Percentiles rank a stretch among this genome's conserved stretches.
Conservation (phyloP, 1,284 basidiomycete genomes). For the Moesziomyces parantarcticus region DNA sequence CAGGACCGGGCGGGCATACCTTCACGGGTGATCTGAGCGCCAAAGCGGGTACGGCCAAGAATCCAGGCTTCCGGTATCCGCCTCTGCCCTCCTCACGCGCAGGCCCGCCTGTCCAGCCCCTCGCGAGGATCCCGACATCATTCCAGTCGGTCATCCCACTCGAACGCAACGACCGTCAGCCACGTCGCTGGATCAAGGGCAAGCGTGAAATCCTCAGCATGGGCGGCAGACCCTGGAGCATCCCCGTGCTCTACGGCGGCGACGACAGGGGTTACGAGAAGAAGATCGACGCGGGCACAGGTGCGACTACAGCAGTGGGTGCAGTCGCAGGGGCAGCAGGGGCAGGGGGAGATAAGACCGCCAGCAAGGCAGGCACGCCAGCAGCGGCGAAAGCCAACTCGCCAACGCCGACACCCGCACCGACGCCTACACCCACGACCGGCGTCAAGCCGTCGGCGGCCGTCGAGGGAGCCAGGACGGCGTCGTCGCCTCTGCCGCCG, state of each 20-base stretch:
- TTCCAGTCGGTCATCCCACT: slow-evolving; percentile 53
- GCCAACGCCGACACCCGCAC: slow-evolving; percentile 12
- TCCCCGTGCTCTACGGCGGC: slow-evolving; percentile 53
- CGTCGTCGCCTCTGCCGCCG: slow-evolving; percentile 35
- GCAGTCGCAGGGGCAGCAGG: background rate
- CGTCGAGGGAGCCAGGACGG: background rate
- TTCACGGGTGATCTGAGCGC: slow-evolving; percentile 42
- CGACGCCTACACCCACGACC: slow-evolving; percentile 3
- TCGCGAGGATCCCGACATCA: slow-evolving; percentile 48
- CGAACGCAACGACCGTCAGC: slow-evolving; percentile 34
- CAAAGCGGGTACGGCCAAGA: slow-evolving; percentile 41
- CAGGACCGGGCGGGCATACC: slow-evolving; percentile 26
- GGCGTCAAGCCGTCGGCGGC: background rate
- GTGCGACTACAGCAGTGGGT: background rate
- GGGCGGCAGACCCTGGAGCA: slow-evolving; percentile 57
- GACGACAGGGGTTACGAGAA: slow-evolving; percentile 45
- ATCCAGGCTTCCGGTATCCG: slow-evolving; percentile 55
- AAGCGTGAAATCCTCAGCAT: slow-evolving; percentile 57
- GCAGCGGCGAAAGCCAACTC: slow-evolving; percentile 7
- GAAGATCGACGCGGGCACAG: slow-evolving; percentile 20
- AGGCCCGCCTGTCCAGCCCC: slow-evolving; percentile 49
- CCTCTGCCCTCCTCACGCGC: slow-evolving; percentile 41
- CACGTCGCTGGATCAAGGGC: slow-evolving; percentile 48
- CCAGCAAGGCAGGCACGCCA: slow-evolving; percentile 26
- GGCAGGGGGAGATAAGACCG: slow-evolving; percentile 4